Base-by-base conservation (phyloP, 2,329 filamentous ascomycete genomes). In the Aschersonia sp. region DNA sequence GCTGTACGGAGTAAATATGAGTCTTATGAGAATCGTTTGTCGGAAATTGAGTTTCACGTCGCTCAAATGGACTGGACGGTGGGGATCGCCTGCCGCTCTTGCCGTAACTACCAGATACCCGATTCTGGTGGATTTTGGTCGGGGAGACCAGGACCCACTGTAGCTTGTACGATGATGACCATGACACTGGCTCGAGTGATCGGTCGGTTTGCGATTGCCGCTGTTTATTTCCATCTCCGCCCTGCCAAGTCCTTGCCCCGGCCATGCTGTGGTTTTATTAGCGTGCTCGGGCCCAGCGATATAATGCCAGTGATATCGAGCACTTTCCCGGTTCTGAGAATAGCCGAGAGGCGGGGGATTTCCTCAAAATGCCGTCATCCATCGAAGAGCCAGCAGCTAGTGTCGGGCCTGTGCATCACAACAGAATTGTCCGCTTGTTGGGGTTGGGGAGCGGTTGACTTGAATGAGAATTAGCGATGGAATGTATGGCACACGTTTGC, bases 141-240 rank as follows among this genome's bases (percentile, higher is more conserved):
- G 20, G 20, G 20, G 20, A 20, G 20, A 20, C 20, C 20, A 20
- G 20, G 20, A 20, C 20, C 20, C 20, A 20, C 20, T 20, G 20
- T 20, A 20, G 20, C 20, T 20, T 43, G 35, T 29, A 41, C 35
- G 45, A 43, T 49, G 40, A 32, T 30, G 28, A 42, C 44, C 20
- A 12, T 9, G 31, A 40, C 44, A 45, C 40, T 46, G 43, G 47
- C 43, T 44, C 47, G 42, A 43, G 42, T 48, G 47, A 45, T 48
- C 47, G 47, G 31, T 32, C 35, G 38, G 40, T 28, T 28, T 42
- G 3, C 40, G 20, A 42, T 42, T 42, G 10, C 40, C 40, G 10
- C n/a, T n/a, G 6, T 28, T 42, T 28, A n/a, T 42, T 42, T n/a
- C 40, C 40, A 42, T 42, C 20, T 42, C 10, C 40, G 9, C 40